These are phyloP conservation scores for Podaxis sp. DNA, from an alignment of 768 basidiomycete species.

Conservation along the genomic window DNA sequence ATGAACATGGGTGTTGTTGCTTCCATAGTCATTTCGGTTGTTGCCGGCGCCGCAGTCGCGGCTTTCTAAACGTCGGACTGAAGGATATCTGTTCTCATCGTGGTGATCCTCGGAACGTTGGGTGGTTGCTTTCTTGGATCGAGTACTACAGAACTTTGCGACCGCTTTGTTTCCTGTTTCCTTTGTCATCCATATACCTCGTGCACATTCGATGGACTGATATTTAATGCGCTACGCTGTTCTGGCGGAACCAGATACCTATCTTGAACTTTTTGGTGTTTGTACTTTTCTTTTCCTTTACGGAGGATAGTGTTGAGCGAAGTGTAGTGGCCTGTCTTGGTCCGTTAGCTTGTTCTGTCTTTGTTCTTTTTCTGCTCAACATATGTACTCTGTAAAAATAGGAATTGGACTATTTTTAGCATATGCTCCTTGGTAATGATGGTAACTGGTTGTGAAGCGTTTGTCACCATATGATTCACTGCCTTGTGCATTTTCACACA, in stretches of 20 bases:
- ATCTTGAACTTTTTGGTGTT: background rate
- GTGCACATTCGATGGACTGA: background rate
- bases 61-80: conserved; percentile 29
- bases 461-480: background rate
- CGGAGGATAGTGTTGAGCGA: background rate
- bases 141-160: background rate
- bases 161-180: background rate
- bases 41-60: conserved; percentile 44
- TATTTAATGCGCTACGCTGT: background rate
- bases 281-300: background rate
- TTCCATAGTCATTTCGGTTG: conserved; percentile 26
- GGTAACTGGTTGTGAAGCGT: background rate
- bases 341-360: conserved; percentile 1
- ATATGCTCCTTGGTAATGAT: background rate
- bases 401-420: background rate
- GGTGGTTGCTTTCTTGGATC: background rate
- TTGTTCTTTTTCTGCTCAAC: background rate
- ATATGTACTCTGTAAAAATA: conserved; percentile 9
- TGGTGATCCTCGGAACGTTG: background rate
- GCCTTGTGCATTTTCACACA: no score
- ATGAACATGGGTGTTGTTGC: conserved; percentile 7
- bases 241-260: background rate
- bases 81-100: background rate
- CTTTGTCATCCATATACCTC: background rate
- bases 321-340: conserved; percentile 2